Base-by-base conservation (phyloP, 768 basidiomycete genomes). In the Aureoboletus auriporus region DNA sequence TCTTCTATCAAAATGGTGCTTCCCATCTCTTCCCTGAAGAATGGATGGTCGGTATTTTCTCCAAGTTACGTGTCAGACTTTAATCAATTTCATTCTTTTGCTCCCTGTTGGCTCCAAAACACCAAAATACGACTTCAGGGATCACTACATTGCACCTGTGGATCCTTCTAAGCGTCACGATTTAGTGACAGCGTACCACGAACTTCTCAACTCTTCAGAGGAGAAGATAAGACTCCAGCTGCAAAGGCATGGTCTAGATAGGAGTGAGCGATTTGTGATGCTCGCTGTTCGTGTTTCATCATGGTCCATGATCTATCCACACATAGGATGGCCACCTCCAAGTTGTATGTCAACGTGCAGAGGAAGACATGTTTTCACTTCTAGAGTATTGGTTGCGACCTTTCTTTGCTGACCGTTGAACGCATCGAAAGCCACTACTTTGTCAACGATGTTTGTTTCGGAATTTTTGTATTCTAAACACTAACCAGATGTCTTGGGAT, bases 1-100 rank as follows among this genome's bases (percentile, higher is more conserved):
- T 93, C 74, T 95, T 96, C 74, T 96, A 94, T 67, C 92, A 93
- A 71, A 79, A 88, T 3, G 91, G 91, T 12, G 70, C 89, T 10
- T 84, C 84, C 5, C 83, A 86, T 62, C 66, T 91, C 28, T 93
- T 92, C 74, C 89, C 91, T 0, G 88, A 92, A 68, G 89, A 90
- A 56, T 95, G n/a, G n/a, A n/a, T n/a, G 90, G 90, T 89, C 56
- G 26, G 69, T 51, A 34, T 14, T 39, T 12, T 42, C n/a, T 13
- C 26, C 6, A 23, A 23, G 4, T 26, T 31, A 31, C 14, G 26
- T n/a, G 33, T 13, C 30, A 17, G 20, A 38, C n/a, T 28, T 39
- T 27, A 11, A 28, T 27, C 12, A 10, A 36, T 6, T 35, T 44
- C 39, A 39, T 31, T 47, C 28, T 8, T 44, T 4, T 14, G 9